Evolutionary conservation across 2,329 filamentous ascomycete genomes (phyloP), one percentile per base, ranked within the genome.

Genomic region (Cryphonectria nitschkei): DNA sequence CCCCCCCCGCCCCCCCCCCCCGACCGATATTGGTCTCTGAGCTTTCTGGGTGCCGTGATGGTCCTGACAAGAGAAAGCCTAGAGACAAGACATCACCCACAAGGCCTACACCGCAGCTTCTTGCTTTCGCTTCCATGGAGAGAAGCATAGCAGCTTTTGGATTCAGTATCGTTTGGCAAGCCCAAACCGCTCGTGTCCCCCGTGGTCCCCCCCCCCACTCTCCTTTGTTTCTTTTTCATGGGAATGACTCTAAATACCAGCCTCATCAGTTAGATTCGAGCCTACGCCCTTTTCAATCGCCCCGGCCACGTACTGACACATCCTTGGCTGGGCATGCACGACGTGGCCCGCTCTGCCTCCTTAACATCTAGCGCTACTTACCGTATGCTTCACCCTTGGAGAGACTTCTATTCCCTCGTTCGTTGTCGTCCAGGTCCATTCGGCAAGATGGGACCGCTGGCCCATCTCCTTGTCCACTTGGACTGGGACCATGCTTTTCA

Each of bases 271-370:
- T 32, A 58, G 54, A 29, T 58, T 58, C 14, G 19, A 29, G 14
- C 26, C 54, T 58, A 32, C 26, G 14, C 14, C 26, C 54, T 6
- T 29, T 58, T 32, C 14, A 58, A 29, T 2, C 54, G 13, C 29
- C 26, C 26, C 5, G 29, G 54, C 54, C 54, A 29, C 54, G 54
- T 58, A 58, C 54, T 19, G 54, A 58, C 54, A 14, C 29, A 32
- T 58, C 26, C 54, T 58, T 58, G 54, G 54, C 19, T 58, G 54
- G 54, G 54, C 54, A 16, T 32, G 29, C 13, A 32, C 54, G 54
- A 58, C 54, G 54, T 58, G 54, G 54, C 54, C 54, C 54, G 26
- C 54, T 32, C 54, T 58, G 26, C 29, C 54, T 58, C 19, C 29
- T 32, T 29, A 19, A 13, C 29, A 26, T 26, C 52, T 56, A 29